Percentiles rank a stretch among this genome's conserved stretches.
These are phyloP conservation scores for Solanum pinnatisectum DNA, from an alignment of 257 asterid genomes.

Conservation along the genomic window DNA sequence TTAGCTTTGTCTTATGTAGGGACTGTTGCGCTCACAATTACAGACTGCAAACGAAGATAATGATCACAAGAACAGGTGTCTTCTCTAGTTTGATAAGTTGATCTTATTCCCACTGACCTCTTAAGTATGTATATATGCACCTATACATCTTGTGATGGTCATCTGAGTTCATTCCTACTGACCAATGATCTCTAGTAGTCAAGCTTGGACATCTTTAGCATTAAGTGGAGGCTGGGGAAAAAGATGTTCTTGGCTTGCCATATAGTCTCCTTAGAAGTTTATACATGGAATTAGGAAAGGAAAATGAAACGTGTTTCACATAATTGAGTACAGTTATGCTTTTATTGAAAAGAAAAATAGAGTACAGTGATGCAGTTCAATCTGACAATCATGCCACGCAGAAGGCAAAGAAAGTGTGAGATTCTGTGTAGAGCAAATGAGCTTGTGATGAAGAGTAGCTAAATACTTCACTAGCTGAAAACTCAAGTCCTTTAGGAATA, in stretches of 20 bases:
- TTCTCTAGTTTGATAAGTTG: neutral
- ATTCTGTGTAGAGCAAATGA: neutral
- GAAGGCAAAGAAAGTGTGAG: neutral
- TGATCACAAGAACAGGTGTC: constrained; percentile 71
- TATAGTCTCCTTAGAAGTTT: neutral
- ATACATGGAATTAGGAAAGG: neutral
- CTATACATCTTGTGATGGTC: neutral
- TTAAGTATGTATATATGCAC: neutral
- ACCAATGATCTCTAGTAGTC: neutral
- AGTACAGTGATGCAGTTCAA: neutral
- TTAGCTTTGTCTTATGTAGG: constrained; percentile 30
- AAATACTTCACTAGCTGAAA: neutral
- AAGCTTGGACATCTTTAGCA: neutral
- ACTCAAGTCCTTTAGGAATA: neutral
- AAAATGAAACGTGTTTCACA: neutral
- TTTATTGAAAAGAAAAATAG: neutral
- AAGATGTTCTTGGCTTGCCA: neutral
- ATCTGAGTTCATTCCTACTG: neutral
- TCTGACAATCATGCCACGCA: neutral
- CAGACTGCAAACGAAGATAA: constrained; percentile 77
- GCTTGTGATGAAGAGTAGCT: neutral
- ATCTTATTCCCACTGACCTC: neutral
- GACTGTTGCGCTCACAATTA: constrained; percentile 78
- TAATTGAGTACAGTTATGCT: neutral
- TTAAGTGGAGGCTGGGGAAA: neutral